These are phyloP conservation scores for Mortierella claussenii DNA, from an alignment of 192 early-diverging fungal species.

Conservation along the genomic window DNA sequence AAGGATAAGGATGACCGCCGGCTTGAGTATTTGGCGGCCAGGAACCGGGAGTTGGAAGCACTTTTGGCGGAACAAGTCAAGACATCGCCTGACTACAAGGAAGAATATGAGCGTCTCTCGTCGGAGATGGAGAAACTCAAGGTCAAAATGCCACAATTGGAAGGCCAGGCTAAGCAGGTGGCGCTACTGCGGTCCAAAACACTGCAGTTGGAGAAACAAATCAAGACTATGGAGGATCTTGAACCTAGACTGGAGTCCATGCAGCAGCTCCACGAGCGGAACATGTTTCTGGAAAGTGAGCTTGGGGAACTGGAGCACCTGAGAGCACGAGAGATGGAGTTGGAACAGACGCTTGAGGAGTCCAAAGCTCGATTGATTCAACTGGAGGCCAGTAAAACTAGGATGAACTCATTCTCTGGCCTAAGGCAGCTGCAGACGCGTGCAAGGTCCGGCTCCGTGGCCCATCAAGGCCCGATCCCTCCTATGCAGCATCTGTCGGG, in stretches of 20 bases:
- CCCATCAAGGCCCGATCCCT: slow-evolving; percentile 20
- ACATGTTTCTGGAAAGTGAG: slow-evolving; percentile 40
- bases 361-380: slow-evolving; percentile 26
- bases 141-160: slow-evolving; percentile 36
- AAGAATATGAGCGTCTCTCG: slow-evolving; percentile 27
- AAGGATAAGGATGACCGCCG: slow-evolving; percentile 51
- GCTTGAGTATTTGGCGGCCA: slow-evolving; percentile 19
- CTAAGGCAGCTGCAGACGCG: slow-evolving; percentile 16
- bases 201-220: slow-evolving; percentile 44
- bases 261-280: slow-evolving; percentile 41
- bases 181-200: slow-evolving; percentile 32
- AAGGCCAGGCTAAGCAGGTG: slow-evolving; percentile 47
- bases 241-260: slow-evolving; percentile 43
- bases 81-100: slow-evolving; percentile 44
- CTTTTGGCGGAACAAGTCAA: slow-evolving; percentile 32
- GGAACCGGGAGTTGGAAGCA: slow-evolving; percentile 41
- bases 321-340: slow-evolving; percentile 47
- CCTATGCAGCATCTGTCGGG: slow-evolving; percentile 5
- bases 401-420: slow-evolving; percentile 37
- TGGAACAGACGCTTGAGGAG: slow-evolving; percentile 32
- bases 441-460: slow-evolving; percentile 32
- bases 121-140: slow-evolving; percentile 45
- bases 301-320: slow-evolving; percentile 44
- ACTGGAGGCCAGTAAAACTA: slow-evolving; percentile 26
- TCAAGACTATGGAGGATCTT: slow-evolving; percentile 47